Evolutionary conservation across 306 rosid species (phyloP).

Genomic region (Hylodesmum podocarpum): DNA sequence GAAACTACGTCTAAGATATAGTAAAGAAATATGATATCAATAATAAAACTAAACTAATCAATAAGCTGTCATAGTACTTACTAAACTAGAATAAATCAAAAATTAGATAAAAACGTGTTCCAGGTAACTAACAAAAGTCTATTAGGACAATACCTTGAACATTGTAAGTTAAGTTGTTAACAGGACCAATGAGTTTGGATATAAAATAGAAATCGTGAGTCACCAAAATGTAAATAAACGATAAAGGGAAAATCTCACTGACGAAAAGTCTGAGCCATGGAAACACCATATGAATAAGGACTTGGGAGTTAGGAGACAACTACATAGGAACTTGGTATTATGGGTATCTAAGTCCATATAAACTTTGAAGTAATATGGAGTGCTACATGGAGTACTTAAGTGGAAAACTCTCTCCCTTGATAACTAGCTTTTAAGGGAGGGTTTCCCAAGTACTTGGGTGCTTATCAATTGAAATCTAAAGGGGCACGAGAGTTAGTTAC

Average conservation of each 20-base stretch:
- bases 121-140: slow-evolving; percentile 47
- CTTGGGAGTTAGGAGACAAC: no score
- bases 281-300: neutral
- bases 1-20: neutral
- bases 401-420: no score
- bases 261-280: neutral
- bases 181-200: slow-evolving; percentile 39
- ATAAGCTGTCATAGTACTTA: neutral
- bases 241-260: neutral
- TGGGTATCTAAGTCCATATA: no score
- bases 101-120: slow-evolving; percentile 43
- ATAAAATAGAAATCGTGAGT: slow-evolving; percentile 32
- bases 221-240: neutral
- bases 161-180: slow-evolving; percentile 19
- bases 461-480: neutral
- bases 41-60: neutral
- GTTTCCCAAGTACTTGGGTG: neutral
- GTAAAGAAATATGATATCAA: slow-evolving; percentile 3
- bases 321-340: no score
- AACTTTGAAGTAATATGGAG: no score
- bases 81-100: neutral
- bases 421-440: no score
- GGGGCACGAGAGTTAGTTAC: neutral
- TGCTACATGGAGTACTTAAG: no score
- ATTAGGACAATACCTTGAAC: slow-evolving; percentile 27